Conservation (phyloP, 208 protist species). For the Leishmania martiniquensis region DNA sequence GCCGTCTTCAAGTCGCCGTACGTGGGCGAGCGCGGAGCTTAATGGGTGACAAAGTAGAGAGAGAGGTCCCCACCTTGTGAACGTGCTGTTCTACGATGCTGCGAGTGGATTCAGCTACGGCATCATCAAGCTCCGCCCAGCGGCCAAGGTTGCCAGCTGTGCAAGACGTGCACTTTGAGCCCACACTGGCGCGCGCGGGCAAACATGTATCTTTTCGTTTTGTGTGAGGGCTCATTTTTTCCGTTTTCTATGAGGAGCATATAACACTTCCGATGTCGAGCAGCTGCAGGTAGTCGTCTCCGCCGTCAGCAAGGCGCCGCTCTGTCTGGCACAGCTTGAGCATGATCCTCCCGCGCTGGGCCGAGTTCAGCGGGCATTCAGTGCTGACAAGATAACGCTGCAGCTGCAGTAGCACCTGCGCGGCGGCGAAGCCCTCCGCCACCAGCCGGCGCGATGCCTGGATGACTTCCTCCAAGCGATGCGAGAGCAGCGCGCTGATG, state of each 20-base stretch:
- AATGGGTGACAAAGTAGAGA: no score
- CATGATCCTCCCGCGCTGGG: conserved; percentile 51
- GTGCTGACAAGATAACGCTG: conserved; percentile 66
- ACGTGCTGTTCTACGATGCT: not conserved
- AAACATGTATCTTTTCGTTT: not conserved
- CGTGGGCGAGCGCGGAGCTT: no score
- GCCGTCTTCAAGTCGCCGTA: no score
- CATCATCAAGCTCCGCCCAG: not conserved
- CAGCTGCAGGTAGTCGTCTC: conserved; percentile 88
- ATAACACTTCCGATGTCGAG: conserved; percentile 75
- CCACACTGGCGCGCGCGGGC: not conserved
- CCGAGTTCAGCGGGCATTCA: conserved; percentile 66
- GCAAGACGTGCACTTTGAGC: not conserved
- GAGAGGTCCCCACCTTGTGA: not conserved
- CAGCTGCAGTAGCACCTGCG: conserved; percentile 79
- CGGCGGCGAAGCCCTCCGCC: conserved; percentile 71
- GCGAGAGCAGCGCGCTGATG: conserved; percentile 52
- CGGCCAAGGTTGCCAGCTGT: not conserved
- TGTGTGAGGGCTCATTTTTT: not conserved
- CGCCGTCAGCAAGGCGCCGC: conserved; percentile 74
- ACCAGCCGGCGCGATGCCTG: conserved; percentile 60
- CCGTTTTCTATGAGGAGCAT: conserved; percentile 26
- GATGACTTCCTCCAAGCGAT: conserved; percentile 63
- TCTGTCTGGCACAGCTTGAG: conserved; percentile 87
- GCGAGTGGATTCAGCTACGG: not conserved